A percentile compares a stretch with the other conserved stretches of the same genome.
These are phyloP conservation scores for Acanthamoeba castellanii DNA, from an alignment of 208 protist genomes.

Conservation along the genomic window DNA sequence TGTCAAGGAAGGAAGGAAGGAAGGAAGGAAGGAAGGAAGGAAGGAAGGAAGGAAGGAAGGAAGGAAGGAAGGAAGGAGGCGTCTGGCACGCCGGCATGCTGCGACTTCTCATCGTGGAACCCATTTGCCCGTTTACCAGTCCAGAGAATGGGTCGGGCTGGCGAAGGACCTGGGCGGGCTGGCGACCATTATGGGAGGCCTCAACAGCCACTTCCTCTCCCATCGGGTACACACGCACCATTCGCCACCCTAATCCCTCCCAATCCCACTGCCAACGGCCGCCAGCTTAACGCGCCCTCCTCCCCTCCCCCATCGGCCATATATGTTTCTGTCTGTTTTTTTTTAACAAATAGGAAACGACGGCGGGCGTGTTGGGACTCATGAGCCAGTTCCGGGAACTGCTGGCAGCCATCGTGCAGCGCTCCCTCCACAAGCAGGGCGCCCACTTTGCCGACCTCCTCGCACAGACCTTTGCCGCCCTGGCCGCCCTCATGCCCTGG, in stretches of 20 bases:
- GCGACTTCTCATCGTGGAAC: too few species aligned
- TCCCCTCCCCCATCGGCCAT: background rate
- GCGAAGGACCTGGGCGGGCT: conserved; percentile 27
- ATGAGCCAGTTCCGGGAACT: background rate
- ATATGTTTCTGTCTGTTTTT: background rate
- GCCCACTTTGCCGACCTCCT: background rate
- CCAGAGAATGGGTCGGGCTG: background rate
- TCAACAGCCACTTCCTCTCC: conserved; percentile 3
- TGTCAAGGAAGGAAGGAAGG: too few species aligned
- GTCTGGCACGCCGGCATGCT: too few species aligned
- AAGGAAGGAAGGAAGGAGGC: too few species aligned
- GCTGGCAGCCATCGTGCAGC: background rate
- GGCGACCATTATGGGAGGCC: conserved; percentile 22
- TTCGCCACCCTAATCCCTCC: too few species aligned
- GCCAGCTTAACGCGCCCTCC: background rate
- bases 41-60: too few species aligned
- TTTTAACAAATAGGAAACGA: background rate
- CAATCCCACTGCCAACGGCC: too few species aligned
- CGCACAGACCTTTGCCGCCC: background rate
- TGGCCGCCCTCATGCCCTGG: conserved; percentile 9
- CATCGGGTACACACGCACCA: conserved; percentile 2
- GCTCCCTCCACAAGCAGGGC: conserved; percentile 21
- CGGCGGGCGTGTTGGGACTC: background rate
- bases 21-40: too few species aligned
- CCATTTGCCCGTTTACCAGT: background rate